phyloP scores from a whole-genome alignment of 345 rosid species.

The Salix arbutifolia region DNA sequence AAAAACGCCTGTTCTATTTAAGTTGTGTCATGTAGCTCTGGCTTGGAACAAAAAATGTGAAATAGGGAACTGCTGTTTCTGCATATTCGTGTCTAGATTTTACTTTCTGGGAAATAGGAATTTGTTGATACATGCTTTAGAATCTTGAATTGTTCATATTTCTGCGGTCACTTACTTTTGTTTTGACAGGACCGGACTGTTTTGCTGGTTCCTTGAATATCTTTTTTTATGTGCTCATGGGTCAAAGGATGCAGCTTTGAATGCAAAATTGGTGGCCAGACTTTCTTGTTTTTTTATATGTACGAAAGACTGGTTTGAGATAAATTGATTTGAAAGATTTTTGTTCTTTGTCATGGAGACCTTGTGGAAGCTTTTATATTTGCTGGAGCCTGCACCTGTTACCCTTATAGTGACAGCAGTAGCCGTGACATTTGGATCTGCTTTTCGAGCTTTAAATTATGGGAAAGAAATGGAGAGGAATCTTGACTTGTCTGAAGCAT shows the following conservation, averaged over 20 bases:
- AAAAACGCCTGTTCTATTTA: background rate
- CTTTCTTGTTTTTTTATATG: slow-evolving; percentile 5
- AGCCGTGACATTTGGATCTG: slow-evolving; percentile 82
- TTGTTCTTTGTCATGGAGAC: slow-evolving; percentile 47
- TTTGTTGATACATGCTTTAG: background rate
- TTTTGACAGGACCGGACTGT: background rate
- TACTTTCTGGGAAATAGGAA: background rate
- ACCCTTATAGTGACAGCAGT: slow-evolving; percentile 84
- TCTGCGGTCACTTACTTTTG: background rate
- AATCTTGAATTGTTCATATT: background rate
- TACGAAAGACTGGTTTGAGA: slow-evolving; percentile 12
- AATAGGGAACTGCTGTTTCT: background rate
- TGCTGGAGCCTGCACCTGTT: slow-evolving; percentile 87
- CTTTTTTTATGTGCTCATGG: slow-evolving; percentile 14
- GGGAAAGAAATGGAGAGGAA: slow-evolving; percentile 96
- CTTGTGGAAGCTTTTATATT: slow-evolving; percentile 74
- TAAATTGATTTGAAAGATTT: slow-evolving; percentile 9
- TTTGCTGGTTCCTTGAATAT: slow-evolving; percentile 43
- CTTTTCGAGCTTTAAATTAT: slow-evolving; percentile 87
- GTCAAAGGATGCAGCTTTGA: slow-evolving; percentile 32
- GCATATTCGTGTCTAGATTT: background rate
- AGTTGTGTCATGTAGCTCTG: background rate
- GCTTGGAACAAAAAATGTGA: background rate
- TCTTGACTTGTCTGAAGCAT: slow-evolving; percentile 77
- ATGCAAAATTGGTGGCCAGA: background rate